Evolutionary conservation across 257 asterid genomes (phyloP).

Genomic region (Eucommia ulmoides): DNA sequence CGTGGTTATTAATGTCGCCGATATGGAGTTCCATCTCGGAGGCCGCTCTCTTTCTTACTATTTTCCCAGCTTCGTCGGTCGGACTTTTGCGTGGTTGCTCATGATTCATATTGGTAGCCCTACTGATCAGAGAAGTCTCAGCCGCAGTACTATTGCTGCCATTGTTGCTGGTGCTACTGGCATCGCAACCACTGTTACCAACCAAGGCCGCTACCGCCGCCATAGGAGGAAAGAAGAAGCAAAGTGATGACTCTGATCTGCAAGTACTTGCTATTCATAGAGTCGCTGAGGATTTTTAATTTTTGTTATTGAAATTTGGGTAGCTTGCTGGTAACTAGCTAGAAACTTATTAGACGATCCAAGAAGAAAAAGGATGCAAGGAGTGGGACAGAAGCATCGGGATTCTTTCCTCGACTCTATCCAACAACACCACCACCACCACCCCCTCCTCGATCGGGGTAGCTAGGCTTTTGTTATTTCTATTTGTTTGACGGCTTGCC

Average conservation of each 20-base stretch:
- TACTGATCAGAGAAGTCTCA: background rate
- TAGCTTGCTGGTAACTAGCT: background rate
- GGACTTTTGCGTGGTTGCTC: conserved; percentile 4
- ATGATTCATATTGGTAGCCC: background rate
- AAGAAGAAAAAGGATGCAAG: conserved; percentile 42
- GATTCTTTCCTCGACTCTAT: conserved; percentile 35
- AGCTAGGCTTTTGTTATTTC: conserved; percentile 2
- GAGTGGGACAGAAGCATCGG: conserved; percentile 57
- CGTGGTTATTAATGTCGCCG: conserved; percentile 10
- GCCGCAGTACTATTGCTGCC: conserved; percentile 5
- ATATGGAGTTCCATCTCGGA: conserved; percentile 63
- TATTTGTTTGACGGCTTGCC: conserved; percentile 16
- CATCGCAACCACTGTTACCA: conserved; percentile 4
- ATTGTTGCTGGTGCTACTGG: conserved; percentile 10
- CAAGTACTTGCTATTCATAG: background rate
- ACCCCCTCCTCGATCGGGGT: no score
- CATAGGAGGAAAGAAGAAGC: conserved; percentile 5
- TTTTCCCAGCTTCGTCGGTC: conserved; percentile 14
- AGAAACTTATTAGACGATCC: conserved; percentile 24
- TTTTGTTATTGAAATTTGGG: background rate
- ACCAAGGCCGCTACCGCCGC: conserved; percentile 20
- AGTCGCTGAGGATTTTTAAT: background rate
- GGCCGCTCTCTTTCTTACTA: conserved; percentile 72
- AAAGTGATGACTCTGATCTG: background rate
- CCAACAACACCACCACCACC: no score